Evolutionary conservation across 495 filamentous ascomycete species (phyloP).

Genomic region (Evernia prunastri): DNA sequence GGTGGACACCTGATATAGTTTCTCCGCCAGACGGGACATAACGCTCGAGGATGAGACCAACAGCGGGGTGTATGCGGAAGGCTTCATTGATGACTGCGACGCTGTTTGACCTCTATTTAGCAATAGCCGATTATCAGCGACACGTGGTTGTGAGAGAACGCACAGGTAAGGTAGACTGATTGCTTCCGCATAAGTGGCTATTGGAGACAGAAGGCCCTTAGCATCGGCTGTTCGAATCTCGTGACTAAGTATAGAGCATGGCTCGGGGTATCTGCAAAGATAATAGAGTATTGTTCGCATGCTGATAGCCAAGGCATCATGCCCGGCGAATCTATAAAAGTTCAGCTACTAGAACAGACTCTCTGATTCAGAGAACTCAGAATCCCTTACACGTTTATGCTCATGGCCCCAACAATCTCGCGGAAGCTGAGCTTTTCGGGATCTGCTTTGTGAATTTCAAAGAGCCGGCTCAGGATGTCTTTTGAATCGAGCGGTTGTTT

Average conservation of each 20-base stretch:
- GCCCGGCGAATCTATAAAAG: constrained; percentile 4
- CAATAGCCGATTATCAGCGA: background rate
- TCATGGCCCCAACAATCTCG: constrained; percentile 47
- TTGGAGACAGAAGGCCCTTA: constrained; percentile 40
- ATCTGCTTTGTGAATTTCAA: constrained; percentile 41
- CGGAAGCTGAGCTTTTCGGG: constrained; percentile 59
- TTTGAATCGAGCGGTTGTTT: constrained; percentile 35
- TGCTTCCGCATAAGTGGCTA: constrained; percentile 46
- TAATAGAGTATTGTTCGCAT: constrained; percentile 59
- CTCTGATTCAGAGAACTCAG: background rate
- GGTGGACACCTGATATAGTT: constrained; percentile 34
- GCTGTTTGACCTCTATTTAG: background rate
- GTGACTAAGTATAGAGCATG: constrained; percentile 36
- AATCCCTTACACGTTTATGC: constrained; percentile 8
- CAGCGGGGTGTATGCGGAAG: constrained; percentile 55
- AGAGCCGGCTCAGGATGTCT: constrained; percentile 43
- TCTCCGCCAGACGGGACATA: constrained; percentile 34
- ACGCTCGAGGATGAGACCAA: constrained; percentile 49
- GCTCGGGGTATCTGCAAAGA: constrained; percentile 46
- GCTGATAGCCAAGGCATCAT: constrained; percentile 43
- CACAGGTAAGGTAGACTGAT: constrained; percentile 51
- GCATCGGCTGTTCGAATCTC: constrained; percentile 47
- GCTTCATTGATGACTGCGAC: constrained; percentile 61
- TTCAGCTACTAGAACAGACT: background rate
- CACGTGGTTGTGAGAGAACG: background rate